phyloP scores from a whole-genome alignment of 106 monocot species.

The Platanthera zijinensis region DNA sequence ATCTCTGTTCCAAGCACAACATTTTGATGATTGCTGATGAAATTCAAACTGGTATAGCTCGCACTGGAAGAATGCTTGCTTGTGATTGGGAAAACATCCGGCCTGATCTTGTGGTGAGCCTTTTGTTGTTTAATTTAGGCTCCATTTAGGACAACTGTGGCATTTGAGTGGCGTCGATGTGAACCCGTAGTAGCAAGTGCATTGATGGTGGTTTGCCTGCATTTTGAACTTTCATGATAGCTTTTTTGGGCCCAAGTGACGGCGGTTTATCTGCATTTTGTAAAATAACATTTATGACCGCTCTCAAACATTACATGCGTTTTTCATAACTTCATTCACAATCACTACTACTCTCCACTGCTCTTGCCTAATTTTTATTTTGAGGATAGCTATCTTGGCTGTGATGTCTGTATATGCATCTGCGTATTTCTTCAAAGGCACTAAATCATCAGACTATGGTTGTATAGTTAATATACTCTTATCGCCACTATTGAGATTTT shows the following conservation, averaged over 20 bases:
- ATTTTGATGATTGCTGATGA: constrained; percentile 98
- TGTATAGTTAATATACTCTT: background rate
- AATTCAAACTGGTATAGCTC: constrained; percentile 95
- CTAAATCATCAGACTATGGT: background rate
- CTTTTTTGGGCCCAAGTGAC: no score
- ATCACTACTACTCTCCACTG: no score
- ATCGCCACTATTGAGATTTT: no score
- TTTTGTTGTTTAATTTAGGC: background rate
- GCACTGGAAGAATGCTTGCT: constrained; percentile 84
- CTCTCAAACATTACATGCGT: no score
- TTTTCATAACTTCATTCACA: no score
- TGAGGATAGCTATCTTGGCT: background rate
- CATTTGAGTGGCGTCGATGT: no score
- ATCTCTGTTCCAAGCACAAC: constrained; percentile 71
- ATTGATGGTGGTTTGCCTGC: no score
- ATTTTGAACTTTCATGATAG: no score
- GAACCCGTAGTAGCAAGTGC: no score
- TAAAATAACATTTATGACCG: no score
- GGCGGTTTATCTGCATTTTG: no score
- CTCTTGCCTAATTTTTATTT: background rate
- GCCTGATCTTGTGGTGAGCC: constrained; percentile 85
- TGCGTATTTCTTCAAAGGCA: background rate
- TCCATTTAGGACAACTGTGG: no score
- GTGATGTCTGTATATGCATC: background rate
- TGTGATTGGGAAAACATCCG: constrained; percentile 90